These are phyloP conservation scores for Rheum nobile DNA, from an alignment of 148 eudicot species.

Conservation along the genomic window DNA sequence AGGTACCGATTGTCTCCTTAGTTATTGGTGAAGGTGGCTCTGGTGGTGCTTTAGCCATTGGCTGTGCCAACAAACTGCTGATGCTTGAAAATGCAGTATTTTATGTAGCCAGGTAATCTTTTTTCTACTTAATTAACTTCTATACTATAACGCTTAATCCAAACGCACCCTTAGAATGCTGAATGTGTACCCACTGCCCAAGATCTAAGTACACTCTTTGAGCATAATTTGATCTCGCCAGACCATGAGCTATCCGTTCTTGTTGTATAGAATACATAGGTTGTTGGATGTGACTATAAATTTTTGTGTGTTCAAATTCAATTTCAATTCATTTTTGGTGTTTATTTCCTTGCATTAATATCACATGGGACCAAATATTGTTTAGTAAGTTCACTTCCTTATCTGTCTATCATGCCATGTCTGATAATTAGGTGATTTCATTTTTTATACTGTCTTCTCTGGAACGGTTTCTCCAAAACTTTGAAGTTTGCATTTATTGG, in stretches of 20 bases:
- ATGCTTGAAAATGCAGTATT: conserved; percentile 86
- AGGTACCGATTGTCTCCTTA: conserved; percentile 71
- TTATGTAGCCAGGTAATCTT: conserved; percentile 68
- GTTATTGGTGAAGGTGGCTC: conserved; percentile 96
- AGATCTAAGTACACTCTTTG: neutral
- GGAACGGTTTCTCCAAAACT: neutral
- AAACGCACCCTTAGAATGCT: neutral
- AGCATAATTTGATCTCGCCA: neutral
- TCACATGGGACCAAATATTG: too few relatives aligned
- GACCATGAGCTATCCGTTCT: neutral
- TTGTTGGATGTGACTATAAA: neutral
- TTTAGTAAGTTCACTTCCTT: too few relatives aligned
- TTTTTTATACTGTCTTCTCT: too few relatives aligned
- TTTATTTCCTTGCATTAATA: too few relatives aligned
- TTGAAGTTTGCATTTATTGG: neutral
- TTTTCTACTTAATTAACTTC: neutral
- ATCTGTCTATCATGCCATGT: too few relatives aligned
- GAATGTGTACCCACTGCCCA: neutral
- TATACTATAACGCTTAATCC: too few relatives aligned
- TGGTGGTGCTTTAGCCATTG: conserved; percentile 90
- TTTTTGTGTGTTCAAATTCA: too few relatives aligned
- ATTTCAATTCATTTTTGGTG: too few relatives aligned
- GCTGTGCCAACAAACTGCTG: conserved; percentile 70
- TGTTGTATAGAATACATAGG: neutral
- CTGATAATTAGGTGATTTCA: too few relatives aligned